Evolutionary conservation across 1,139 yeast genomes (phyloP), one percentile per base, ranked within the genome.

Genomic region (Taphrina sp.): DNA sequence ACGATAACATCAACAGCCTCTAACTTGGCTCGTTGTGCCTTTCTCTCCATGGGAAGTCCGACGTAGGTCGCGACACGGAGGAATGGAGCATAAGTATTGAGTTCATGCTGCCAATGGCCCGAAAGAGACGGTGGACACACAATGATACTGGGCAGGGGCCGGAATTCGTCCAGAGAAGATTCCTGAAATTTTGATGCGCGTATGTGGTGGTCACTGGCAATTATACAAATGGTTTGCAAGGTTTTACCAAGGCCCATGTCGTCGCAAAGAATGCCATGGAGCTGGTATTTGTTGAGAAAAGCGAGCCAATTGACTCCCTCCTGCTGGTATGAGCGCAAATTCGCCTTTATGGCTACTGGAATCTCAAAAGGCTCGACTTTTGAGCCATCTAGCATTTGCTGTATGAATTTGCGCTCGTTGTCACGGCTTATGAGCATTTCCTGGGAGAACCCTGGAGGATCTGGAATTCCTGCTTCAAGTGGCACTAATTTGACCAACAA

Each of bases 171-270:
- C 0, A 85, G 76, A 24, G 76, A 70, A 0, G 95, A 81, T 35
- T 66, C 66, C 12, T 71, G 70, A 67, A 75, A 85, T 61, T 81
- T 85, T 62, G 85, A 85, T 12, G 81, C 82, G 65, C 98, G 80
- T 62, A 87, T 67, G 66, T 89, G 87, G 67, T 94, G 98, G 66
- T 94, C 98, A 65, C 96, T 88, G 0, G 98, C 86, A 56, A 94
- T 89, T 62, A 94, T 92, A 72, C 98, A 94, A 66, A 94, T 89
- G 0, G 98, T 90, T 70, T 94, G 99, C 61, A 94, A 76, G 0
- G 99, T 94, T 68, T 94, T 94, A 58, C 99, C 99, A 35, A 94
- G 77, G 10, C 99, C 99, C 99, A 94, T 94, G 80, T 94, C 99
- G 70, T 94, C 99, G 79, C 98, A 92, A 52, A 94, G 74, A 65